Conservation (phyloP, 208 protist genomes). For the Trypanosoma caninum region DNA sequence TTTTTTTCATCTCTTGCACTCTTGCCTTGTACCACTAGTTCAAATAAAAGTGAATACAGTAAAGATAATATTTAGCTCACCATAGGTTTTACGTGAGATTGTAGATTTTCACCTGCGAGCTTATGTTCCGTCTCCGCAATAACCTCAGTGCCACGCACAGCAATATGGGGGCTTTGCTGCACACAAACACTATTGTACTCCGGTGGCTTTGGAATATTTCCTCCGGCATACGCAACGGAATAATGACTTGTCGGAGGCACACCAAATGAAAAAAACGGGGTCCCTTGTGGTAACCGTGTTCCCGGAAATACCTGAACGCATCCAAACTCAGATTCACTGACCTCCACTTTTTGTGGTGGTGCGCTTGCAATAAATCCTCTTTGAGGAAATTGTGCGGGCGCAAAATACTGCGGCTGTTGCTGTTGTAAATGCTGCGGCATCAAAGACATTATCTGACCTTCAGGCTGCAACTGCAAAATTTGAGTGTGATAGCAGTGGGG, state of each 20-base stretch:
- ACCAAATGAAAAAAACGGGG: slow-evolving; percentile 57
- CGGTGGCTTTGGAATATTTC: background rate
- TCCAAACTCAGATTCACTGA: slow-evolving; percentile 8
- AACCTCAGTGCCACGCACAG: background rate
- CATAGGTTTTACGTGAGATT: no score
- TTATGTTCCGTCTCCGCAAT: background rate
- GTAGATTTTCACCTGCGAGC: no score
- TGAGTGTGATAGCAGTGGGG: slow-evolving; percentile 19
- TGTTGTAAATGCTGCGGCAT: background rate
- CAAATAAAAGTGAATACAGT: no score
- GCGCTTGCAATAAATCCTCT: background rate
- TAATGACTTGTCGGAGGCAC: slow-evolving; percentile 46
- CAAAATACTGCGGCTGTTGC: slow-evolving; percentile 1
- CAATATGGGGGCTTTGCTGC: background rate
- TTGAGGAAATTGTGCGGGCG: background rate
- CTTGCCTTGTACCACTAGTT: no score
- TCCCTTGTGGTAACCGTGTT: slow-evolving; percentile 40
- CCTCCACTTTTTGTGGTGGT: background rate
- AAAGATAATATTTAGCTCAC: slow-evolving; percentile 13
- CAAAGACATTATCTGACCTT: slow-evolving; percentile 9
- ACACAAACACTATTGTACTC: background rate
- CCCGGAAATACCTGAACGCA: slow-evolving; percentile 41
- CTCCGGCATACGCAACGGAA: background rate
- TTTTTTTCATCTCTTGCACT: background rate
- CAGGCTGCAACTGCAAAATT: slow-evolving; percentile 11